Percentiles rank a stretch among this genome's conserved stretches.
These are phyloP conservation scores for Gossypium ekmanianum DNA, from an alignment of 345 rosid species.

Conservation along the genomic window DNA sequence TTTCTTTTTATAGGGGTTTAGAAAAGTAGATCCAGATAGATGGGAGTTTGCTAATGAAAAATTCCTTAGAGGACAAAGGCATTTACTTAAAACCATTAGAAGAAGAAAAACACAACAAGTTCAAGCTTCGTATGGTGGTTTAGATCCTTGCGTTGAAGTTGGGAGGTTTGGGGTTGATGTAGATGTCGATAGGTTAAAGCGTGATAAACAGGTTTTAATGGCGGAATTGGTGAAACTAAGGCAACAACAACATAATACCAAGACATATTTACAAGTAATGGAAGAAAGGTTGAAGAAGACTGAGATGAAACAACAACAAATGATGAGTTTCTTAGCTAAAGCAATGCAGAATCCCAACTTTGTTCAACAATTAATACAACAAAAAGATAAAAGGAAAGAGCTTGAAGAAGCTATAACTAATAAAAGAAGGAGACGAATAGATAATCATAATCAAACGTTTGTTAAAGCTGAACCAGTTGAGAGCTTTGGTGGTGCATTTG, in stretches of 20 bases:
- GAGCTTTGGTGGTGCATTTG: constrained; percentile 26
- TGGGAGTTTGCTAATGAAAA: constrained; percentile 89
- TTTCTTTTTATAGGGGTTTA: constrained; percentile 52
- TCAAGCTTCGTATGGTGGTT: constrained; percentile 37
- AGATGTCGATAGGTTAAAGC: constrained; percentile 47
- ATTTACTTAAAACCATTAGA: constrained; percentile 57
- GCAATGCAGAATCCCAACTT: constrained; percentile 66
- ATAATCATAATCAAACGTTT: constrained; percentile 27
- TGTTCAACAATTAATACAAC: constrained; percentile 46
- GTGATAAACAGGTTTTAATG: constrained; percentile 64
- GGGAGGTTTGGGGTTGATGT: constrained; percentile 61
- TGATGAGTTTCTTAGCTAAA: constrained; percentile 72
- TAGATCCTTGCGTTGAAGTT: constrained; percentile 62
- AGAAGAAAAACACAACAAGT: constrained; percentile 46
- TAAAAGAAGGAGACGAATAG: constrained; percentile 52
- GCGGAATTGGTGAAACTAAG: constrained; percentile 59
- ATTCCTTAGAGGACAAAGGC: constrained; percentile 66
- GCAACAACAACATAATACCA: constrained; percentile 59
- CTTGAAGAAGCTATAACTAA: constrained; percentile 51
- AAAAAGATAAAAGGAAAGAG: constrained; percentile 48
- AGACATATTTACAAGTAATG: constrained; percentile 41
- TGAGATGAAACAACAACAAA: constrained; percentile 58
- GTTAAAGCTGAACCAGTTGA: constrained; percentile 43
- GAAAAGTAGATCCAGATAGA: constrained; percentile 88
- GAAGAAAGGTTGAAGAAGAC: constrained; percentile 52